A percentile compares a stretch with the other conserved stretches of the same genome.
Evolutionary conservation across 1,139 yeast genomes (phyloP).

Genomic region (Pichia sp.): DNA sequence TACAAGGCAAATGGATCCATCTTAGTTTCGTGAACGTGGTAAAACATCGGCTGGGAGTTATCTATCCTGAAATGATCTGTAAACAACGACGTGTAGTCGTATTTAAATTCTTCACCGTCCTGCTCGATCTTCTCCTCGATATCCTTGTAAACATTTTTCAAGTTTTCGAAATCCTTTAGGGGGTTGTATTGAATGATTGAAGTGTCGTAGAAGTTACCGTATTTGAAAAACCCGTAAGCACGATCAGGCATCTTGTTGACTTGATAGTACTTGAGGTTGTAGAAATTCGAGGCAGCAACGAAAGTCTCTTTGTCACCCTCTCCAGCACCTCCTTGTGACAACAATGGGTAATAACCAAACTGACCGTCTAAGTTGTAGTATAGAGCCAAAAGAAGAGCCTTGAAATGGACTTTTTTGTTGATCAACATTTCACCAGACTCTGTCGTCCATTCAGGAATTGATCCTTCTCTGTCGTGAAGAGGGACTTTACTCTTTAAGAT

Average conservation of each 20-base stretch:
- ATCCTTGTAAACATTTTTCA: slow-evolving; percentile 19
- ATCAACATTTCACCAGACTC: slow-evolving; percentile 62
- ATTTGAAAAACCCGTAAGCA: slow-evolving; percentile 32
- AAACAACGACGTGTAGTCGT: slow-evolving; percentile 24
- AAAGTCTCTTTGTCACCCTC: slow-evolving; percentile 67
- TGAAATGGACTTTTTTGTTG: slow-evolving; percentile 48
- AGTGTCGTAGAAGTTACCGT: slow-evolving; percentile 31
- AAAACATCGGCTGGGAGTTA: slow-evolving; percentile 26
- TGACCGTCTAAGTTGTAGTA: slow-evolving; percentile 59
- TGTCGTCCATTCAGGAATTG: slow-evolving; percentile 58
- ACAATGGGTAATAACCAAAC: slow-evolving; percentile 48
- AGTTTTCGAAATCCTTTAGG: slow-evolving; percentile 44
- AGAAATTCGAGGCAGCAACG: slow-evolving; percentile 57
- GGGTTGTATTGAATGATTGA: slow-evolving; percentile 69
- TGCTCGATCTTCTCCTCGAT: slow-evolving; percentile 16
- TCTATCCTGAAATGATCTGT: slow-evolving; percentile 20
- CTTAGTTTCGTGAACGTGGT: slow-evolving; percentile 31
- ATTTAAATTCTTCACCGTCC: slow-evolving; percentile 18
- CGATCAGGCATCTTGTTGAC: slow-evolving; percentile 39
- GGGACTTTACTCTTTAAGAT: slow-evolving; percentile 31
- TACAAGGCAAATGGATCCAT: slow-evolving; percentile 26
- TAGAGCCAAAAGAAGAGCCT: slow-evolving; percentile 48
- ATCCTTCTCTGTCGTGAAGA: slow-evolving; percentile 51
- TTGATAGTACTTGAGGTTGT: slow-evolving; percentile 51
- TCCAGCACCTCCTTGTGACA: slow-evolving; percentile 61